These are phyloP conservation scores for Beauveria varroae DNA, from an alignment of 2,329 filamentous ascomycete genomes.

Conservation along the genomic window DNA sequence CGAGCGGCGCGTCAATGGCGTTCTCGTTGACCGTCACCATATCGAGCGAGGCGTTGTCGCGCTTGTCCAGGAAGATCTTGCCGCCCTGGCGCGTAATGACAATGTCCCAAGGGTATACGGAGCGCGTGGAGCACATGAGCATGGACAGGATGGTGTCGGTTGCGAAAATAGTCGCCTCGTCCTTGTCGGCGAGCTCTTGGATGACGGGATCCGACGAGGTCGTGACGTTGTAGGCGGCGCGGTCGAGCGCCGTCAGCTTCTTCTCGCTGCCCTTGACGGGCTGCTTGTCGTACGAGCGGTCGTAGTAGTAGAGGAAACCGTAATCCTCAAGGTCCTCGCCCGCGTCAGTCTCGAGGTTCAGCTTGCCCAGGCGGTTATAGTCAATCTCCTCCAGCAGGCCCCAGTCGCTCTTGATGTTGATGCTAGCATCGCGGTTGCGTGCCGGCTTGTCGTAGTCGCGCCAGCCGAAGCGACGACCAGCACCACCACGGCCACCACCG, in stretches of 20 bases:
- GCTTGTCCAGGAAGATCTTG: constrained; percentile 99
- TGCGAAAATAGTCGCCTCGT: constrained; percentile 93
- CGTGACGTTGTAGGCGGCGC: constrained; percentile 95
- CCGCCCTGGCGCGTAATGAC: constrained; percentile 87
- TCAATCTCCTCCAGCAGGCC: constrained; percentile 95
- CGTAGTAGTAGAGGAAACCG: constrained; percentile 98
- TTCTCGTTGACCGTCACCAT: constrained; percentile 99
- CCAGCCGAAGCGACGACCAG: constrained; percentile 90
- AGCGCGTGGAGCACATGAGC: constrained; percentile 97
- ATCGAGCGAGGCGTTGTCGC: constrained; percentile 87
- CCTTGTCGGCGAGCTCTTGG: constrained; percentile 91
- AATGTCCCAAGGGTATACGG: constrained; percentile 97
- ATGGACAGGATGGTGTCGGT: constrained; percentile 97
- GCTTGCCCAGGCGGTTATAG: constrained; percentile 88
- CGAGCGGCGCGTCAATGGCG: constrained; percentile 86
- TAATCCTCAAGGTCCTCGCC: constrained; percentile 94
- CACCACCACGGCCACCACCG: constrained; percentile 56
- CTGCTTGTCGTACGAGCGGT: constrained; percentile 89
- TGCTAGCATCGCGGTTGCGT: constrained; percentile 89
- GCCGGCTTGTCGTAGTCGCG: constrained; percentile 98
- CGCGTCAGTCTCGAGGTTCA: constrained; percentile 90
- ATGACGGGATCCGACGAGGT: constrained; percentile 94
- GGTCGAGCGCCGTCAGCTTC: constrained; percentile 82
- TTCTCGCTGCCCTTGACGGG: constrained; percentile 83
- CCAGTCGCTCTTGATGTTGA: constrained; percentile 96